Conservation (phyloP, 805 yeast genomes). For the Zygoascus ofunaensis region DNA sequence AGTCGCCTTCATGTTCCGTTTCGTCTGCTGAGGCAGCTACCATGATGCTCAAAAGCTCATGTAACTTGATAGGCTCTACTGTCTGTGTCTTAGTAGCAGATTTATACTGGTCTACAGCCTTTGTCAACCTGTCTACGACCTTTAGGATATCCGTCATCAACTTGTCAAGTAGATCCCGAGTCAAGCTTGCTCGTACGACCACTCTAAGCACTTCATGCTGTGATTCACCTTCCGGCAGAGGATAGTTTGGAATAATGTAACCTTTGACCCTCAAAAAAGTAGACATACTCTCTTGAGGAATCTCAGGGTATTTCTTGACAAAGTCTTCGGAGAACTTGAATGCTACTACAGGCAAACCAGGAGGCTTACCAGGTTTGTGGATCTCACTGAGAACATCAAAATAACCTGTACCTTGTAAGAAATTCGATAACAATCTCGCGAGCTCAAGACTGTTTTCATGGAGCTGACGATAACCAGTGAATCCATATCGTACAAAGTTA, state of each 20-base stretch:
- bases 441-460: slow-evolving; percentile 58
- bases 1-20: slow-evolving; percentile 22
- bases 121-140: slow-evolving; percentile 43
- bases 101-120: slow-evolving; percentile 32
- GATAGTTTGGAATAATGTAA: slow-evolving; percentile 85
- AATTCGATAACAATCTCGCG: slow-evolving; percentile 55
- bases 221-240: slow-evolving; percentile 54
- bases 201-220: slow-evolving; percentile 69
- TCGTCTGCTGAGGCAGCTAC: slow-evolving; percentile 21
- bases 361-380: slow-evolving; percentile 49
- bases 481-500: slow-evolving; percentile 65
- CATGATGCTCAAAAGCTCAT: slow-evolving; percentile 15
- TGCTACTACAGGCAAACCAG: slow-evolving; percentile 86
- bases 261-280: slow-evolving; percentile 67
- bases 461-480: slow-evolving; percentile 55
- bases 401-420: slow-evolving; percentile 54
- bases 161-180: slow-evolving; percentile 52
- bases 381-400: slow-evolving; percentile 70
- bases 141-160: slow-evolving; percentile 53
- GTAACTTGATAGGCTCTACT: slow-evolving; percentile 7
- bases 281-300: slow-evolving; percentile 73
- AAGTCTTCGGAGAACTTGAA: slow-evolving; percentile 62
- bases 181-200: slow-evolving; percentile 65
- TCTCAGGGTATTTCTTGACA: slow-evolving; percentile 54
- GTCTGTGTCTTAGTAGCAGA: background rate